A percentile compares a stretch with the other conserved stretches of the same genome.
Conservation (phyloP, 176 grass and related monocot species). For the Microstegium vimineum region DNA sequence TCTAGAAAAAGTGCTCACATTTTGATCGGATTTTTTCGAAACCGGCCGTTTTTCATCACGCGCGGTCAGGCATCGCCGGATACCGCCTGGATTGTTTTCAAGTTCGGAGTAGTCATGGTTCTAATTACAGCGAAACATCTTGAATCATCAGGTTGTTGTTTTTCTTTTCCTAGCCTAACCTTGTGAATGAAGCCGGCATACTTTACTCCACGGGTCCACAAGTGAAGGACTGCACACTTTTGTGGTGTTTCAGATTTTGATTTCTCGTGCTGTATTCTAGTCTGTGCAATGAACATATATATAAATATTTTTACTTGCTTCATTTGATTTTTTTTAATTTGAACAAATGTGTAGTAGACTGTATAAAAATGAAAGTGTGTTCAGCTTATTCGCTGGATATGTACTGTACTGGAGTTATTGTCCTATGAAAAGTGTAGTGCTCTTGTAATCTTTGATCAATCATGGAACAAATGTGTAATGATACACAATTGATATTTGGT, state of each 20-base stretch:
- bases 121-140: not conserved
- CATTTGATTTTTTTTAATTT: not conserved
- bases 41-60: constrained; percentile 19
- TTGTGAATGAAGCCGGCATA: not conserved
- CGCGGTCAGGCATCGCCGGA: not conserved
- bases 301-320: not conserved
- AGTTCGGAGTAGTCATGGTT: not conserved
- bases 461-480: not conserved
- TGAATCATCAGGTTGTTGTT: not conserved
- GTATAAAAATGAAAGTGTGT: not conserved
- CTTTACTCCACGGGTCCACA: not conserved
- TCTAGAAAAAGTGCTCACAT: not conserved
- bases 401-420: not conserved
- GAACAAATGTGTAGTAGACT: not conserved
- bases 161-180: not conserved
- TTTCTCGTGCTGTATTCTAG: not conserved
- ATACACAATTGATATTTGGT: not conserved
- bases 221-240: not conserved
- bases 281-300: not conserved
- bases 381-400: not conserved
- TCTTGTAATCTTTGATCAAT: not conserved
- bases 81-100: not conserved
- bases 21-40: not conserved
- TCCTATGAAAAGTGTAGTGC: not conserved
- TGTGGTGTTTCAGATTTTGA: not conserved